These are phyloP conservation scores for Gracilaria domingensis DNA, from an alignment of 23 red algal genomes.

Conservation along the genomic window DNA sequence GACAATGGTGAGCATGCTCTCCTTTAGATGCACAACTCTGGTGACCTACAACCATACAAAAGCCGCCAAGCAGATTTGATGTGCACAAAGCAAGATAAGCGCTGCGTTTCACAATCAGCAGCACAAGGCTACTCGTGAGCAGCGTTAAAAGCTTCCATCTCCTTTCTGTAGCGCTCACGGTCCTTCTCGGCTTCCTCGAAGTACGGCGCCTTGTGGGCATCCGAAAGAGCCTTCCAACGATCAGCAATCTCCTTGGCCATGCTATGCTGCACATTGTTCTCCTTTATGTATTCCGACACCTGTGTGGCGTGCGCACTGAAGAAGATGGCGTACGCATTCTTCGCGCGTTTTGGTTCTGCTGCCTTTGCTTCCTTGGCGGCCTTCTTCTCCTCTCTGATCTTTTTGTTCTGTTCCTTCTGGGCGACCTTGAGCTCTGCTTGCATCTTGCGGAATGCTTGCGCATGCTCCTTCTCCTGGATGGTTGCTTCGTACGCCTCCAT, in stretches of 20 bases:
- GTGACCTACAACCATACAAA: not conserved
- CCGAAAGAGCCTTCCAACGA: slow-evolving; percentile 59
- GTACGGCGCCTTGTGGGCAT: slow-evolving; percentile 26
- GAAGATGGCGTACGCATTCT: slow-evolving; percentile 62
- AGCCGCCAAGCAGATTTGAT: not conserved
- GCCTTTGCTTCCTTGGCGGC: slow-evolving; percentile 39
- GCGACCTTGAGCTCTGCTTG: slow-evolving; percentile 5
- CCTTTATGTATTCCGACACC: slow-evolving; percentile 20
- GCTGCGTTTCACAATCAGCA: not conserved
- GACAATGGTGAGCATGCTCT: not conserved
- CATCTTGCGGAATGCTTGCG: slow-evolving; percentile 12
- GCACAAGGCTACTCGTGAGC: not conserved
- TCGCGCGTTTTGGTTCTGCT: slow-evolving; percentile 30
- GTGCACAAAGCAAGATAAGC: not conserved
- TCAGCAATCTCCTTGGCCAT: slow-evolving; percentile 32
- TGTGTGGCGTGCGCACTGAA: slow-evolving; percentile 11
- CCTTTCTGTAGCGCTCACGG: slow-evolving; percentile 36
- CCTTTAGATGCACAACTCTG: too few relatives aligned
- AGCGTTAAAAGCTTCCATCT: slow-evolving; percentile 36
- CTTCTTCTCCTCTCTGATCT: slow-evolving; percentile 55
- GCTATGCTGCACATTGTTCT: slow-evolving; percentile 2
- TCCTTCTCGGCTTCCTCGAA: slow-evolving; percentile 40
- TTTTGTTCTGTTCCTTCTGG: slow-evolving; percentile 15
- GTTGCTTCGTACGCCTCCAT: slow-evolving; percentile 27
- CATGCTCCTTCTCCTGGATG: slow-evolving; percentile 10